These are phyloP conservation scores for Blastobotrys persicus DNA, from an alignment of 1,139 yeast genomes.

Conservation along the genomic window DNA sequence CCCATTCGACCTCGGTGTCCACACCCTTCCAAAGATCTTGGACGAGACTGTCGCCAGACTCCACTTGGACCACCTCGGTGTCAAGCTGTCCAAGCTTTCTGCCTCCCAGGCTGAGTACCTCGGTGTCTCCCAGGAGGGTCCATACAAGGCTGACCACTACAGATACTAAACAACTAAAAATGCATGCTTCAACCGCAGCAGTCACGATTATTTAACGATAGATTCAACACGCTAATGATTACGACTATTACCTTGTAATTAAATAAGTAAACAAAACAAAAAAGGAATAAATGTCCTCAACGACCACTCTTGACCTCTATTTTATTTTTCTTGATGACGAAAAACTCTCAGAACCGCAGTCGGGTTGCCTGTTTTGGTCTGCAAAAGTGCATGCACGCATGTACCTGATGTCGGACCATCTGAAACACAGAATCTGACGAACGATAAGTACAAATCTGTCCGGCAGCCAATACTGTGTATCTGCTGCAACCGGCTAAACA, in stretches of 20 bases:
- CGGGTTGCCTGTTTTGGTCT: neutral
- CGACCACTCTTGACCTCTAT: too few relatives aligned
- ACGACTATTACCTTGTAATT: conserved; percentile 9
- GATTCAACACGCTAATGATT: conserved; percentile 19
- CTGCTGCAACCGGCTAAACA: too few relatives aligned
- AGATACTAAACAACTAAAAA: conserved; percentile 63
- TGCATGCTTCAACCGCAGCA: conserved; percentile 30
- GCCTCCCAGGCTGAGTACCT: conserved; percentile 90
- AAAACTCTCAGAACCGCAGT: neutral
- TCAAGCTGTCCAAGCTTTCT: conserved; percentile 75
- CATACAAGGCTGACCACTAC: conserved; percentile 98
- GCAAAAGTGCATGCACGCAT: neutral
- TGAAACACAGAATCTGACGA: too few relatives aligned
- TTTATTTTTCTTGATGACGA: neutral
- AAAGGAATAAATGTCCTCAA: conserved; percentile 3
- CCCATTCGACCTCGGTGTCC: conserved; percentile 89
- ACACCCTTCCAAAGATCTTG: conserved; percentile 95
- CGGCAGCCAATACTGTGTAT: too few relatives aligned
- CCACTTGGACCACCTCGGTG: conserved; percentile 96
- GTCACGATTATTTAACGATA: conserved; percentile 13
- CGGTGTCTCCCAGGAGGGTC: conserved; percentile 92
- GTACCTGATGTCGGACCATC: neutral
- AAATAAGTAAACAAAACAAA: neutral
- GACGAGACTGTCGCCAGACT: conserved; percentile 99
- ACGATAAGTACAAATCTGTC: too few relatives aligned